Evolutionary conservation across 1,139 yeast species (phyloP).

Genomic region (Magnusiomyces fungicola): DNA sequence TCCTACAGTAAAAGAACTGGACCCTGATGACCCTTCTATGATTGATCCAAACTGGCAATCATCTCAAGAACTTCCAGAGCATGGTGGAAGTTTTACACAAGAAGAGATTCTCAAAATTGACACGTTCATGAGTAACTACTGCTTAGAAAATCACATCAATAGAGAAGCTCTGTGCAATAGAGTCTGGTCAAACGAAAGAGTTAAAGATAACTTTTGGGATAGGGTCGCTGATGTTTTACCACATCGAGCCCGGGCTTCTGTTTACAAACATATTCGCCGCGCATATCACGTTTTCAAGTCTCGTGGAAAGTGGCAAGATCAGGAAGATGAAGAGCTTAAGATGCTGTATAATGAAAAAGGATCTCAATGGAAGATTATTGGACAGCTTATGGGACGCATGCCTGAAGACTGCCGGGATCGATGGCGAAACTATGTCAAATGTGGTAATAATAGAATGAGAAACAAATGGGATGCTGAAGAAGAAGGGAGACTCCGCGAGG

Average conservation of each 20-base stretch:
- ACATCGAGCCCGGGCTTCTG: slow-evolving; percentile 75
- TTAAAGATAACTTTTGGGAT: slow-evolving; percentile 88
- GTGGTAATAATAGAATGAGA: slow-evolving; percentile 66
- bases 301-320: slow-evolving; percentile 82
- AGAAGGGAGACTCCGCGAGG: slow-evolving; percentile 51
- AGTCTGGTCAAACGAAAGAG: slow-evolving; percentile 80
- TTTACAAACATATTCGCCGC: slow-evolving; percentile 86
- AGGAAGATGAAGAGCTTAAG: slow-evolving; percentile 64
- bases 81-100: slow-evolving; percentile 46
- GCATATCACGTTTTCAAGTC: slow-evolving; percentile 80
- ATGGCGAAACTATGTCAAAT: slow-evolving; percentile 90
- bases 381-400: slow-evolving; percentile 76
- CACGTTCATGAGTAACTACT: slow-evolving; percentile 61
- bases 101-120: slow-evolving; percentile 69
- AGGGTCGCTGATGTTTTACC: slow-evolving; percentile 69
- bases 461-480: slow-evolving; percentile 77
- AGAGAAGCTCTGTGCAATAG: slow-evolving; percentile 68
- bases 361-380: slow-evolving; percentile 83
- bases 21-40: neutral
- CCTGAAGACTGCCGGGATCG: slow-evolving; percentile 96
- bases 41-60: slow-evolving; percentile 1
- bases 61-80: neutral
- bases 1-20: neutral
- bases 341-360: slow-evolving; percentile 57
- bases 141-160: slow-evolving; percentile 51